Evolutionary conservation across 148 eudicot species (phyloP).

Genomic region (Dysphania ambrosioides): DNA sequence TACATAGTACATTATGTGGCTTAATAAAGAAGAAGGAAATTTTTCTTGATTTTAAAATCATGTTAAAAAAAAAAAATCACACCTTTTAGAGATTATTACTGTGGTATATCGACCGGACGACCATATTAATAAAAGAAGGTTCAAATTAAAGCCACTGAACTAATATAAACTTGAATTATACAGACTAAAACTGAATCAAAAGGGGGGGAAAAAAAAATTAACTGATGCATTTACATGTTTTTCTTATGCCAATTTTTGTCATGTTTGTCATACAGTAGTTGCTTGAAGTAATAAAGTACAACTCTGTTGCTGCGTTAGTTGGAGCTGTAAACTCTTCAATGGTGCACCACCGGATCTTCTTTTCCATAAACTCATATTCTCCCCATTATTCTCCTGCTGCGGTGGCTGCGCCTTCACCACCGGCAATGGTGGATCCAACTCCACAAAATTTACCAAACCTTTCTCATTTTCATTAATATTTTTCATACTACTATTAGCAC

Average conservation of each 20-base stretch:
- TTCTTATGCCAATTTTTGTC: not conserved
- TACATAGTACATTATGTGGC: no score
- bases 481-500: not conserved
- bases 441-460: slow-evolving; percentile 38
- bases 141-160: not conserved
- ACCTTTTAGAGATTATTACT: no score
- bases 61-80: no score
- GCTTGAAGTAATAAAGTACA: slow-evolving; percentile 21
- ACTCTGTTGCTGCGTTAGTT: slow-evolving; percentile 31
- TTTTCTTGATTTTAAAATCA: no score
- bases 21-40: no score
- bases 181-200: not conserved
- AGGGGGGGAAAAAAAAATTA: not conserved
- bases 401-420: slow-evolving; percentile 44
- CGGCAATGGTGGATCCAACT: slow-evolving; percentile 79
- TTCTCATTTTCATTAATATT: not conserved
- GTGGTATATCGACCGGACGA: no score
- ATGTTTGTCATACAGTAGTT: slow-evolving; percentile 24
- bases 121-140: not conserved
- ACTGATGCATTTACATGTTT: slow-evolving; percentile 6
- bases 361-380: slow-evolving; percentile 51
- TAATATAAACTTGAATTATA: not conserved
- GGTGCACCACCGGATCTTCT: slow-evolving; percentile 54
- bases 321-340: slow-evolving; percentile 47
- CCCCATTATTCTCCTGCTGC: slow-evolving; percentile 16